These are phyloP conservation scores for Tuber calosporum DNA, from an alignment of 495 filamentous ascomycete genomes.

Conservation along the genomic window DNA sequence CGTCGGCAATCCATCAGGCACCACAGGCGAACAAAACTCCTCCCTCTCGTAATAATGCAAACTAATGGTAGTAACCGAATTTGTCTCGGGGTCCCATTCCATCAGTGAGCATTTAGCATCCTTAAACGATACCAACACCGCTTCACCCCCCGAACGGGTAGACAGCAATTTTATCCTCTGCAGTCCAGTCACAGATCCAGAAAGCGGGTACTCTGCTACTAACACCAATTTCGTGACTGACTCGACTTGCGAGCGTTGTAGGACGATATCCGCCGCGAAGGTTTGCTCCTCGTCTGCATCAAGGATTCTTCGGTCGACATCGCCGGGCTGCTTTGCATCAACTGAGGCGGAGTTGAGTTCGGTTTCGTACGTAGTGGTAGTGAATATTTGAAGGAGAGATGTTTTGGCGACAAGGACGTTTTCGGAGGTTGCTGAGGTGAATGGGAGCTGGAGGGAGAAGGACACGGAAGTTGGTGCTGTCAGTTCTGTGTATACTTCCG, in stretches of 20 bases:
- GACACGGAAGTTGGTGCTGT: slow-evolving; percentile 87
- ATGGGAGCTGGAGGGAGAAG: slow-evolving; percentile 71
- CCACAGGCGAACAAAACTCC: slow-evolving; percentile 53
- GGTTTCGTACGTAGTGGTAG: slow-evolving; percentile 50
- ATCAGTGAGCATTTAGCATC: slow-evolving; percentile 90
- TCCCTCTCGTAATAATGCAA: slow-evolving; percentile 98
- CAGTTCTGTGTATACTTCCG: slow-evolving; percentile 70
- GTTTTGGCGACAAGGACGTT: slow-evolving; percentile 86
- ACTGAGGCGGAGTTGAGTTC: slow-evolving; percentile 45
- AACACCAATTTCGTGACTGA: slow-evolving; percentile 72
- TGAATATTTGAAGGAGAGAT: slow-evolving; percentile 85
- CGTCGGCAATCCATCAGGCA: slow-evolving; percentile 71
- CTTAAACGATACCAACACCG: slow-evolving; percentile 72
- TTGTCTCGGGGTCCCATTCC: slow-evolving; percentile 81
- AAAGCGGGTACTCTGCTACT: slow-evolving; percentile 69
- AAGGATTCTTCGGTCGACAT: slow-evolving; percentile 48
- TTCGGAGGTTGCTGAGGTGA: slow-evolving; percentile 63
- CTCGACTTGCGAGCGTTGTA: slow-evolving; percentile 52
- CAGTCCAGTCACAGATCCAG: slow-evolving; percentile 76
- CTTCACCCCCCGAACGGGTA: slow-evolving; percentile 71
- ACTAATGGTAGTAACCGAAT: slow-evolving; percentile 74
- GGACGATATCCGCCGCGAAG: slow-evolving; percentile 52
- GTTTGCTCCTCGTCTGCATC: slow-evolving; percentile 57
- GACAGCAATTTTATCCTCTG: slow-evolving; percentile 62
- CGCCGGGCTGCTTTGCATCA: slow-evolving; percentile 25